phyloP scores from a whole-genome alignment of 2,329 filamentous ascomycete species.

The Pseudofabraea citricarpa region DNA sequence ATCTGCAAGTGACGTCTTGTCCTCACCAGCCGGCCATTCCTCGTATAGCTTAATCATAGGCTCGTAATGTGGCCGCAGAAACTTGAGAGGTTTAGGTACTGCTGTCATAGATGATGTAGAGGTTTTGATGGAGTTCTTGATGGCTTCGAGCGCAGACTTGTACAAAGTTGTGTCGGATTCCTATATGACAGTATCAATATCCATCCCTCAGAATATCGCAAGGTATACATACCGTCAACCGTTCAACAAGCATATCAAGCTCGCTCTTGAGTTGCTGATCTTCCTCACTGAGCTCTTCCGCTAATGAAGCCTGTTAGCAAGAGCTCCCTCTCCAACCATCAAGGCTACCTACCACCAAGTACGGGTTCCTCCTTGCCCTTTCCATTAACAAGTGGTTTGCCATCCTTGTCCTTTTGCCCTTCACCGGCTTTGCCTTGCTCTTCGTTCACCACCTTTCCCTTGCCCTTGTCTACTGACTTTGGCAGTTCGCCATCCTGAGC shows the following conservation, averaged over 20 bases:
- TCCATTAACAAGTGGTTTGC: conserved; percentile 64
- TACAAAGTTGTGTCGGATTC: conserved; percentile 85
- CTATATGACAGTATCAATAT: conserved; percentile 39
- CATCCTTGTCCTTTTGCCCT: conserved; percentile 60
- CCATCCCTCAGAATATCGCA: not conserved
- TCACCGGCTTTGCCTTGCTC: conserved; percentile 58
- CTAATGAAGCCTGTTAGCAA: conserved; percentile 36
- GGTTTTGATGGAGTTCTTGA: conserved; percentile 98
- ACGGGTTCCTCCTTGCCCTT: conserved; percentile 64
- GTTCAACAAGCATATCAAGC: conserved; percentile 95
- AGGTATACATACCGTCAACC: conserved; percentile 65
- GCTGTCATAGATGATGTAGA: conserved; percentile 99
- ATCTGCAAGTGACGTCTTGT: conserved; percentile 89
- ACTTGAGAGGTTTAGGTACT: conserved; percentile 96
- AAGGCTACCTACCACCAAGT: conserved; percentile 31
- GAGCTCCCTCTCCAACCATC: conserved; percentile 10
- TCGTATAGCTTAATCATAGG: conserved; percentile 83
- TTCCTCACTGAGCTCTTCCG: conserved; percentile 94
- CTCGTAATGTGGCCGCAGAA: conserved; percentile 94
- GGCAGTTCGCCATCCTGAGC: conserved; percentile 88
- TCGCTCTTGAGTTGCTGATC: conserved; percentile 98
- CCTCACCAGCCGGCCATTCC: conserved; percentile 75
- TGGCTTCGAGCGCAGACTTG: conserved; percentile 86
- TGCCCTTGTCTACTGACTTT: conserved; percentile 87
- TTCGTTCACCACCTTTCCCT: conserved; percentile 77